A percentile compares a stretch with the other conserved stretches of the same genome.
Conservation (phyloP, 2,329 filamentous ascomycete species). For the Phialocephala subalpina region DNA sequence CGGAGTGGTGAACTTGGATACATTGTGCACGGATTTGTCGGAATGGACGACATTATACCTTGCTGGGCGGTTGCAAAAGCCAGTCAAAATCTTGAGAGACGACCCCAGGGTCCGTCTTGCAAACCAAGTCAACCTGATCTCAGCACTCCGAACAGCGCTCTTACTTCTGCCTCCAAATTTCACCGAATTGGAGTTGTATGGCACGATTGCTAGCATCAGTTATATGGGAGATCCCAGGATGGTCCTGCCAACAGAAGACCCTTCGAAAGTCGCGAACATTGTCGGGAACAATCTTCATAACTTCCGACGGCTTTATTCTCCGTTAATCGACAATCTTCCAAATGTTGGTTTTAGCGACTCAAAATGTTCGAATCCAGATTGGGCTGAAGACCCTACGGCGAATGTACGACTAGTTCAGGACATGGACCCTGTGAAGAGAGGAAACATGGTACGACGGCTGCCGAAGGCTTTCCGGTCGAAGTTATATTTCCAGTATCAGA, state of each 20-base stretch:
- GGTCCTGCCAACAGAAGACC: constrained; percentile 88
- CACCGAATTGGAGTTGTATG: constrained; percentile 87
- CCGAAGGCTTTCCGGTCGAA: constrained; percentile 87
- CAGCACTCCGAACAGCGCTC: constrained; percentile 88
- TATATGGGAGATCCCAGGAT: constrained; percentile 98
- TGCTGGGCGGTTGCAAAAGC: constrained; percentile 95
- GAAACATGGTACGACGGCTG: constrained; percentile 94
- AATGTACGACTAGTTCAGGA: constrained; percentile 82
- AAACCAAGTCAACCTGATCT: constrained; percentile 95
- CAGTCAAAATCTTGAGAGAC: constrained; percentile 96
- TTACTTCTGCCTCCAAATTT: constrained; percentile 86
- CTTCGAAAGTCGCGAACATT: constrained; percentile 92
- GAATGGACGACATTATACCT: constrained; percentile 96
- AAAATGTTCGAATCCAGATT: constrained; percentile 63
- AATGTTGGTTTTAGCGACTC: constrained; percentile 82
- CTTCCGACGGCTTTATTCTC: constrained; percentile 90
- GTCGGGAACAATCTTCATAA: constrained; percentile 90
- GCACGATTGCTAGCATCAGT: constrained; percentile 88
- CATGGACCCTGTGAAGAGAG: constrained; percentile 89
- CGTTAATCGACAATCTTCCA: constrained; percentile 87
- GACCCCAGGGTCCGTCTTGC: constrained; percentile 91
- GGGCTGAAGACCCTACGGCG: constrained; percentile 68
- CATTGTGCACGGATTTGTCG: constrained; percentile 83
- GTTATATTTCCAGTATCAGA: constrained; percentile 94
- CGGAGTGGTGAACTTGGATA: constrained; percentile 93